Conservation (phyloP, 352 stramenopile species). For the Thalassiosira mediterranea region DNA sequence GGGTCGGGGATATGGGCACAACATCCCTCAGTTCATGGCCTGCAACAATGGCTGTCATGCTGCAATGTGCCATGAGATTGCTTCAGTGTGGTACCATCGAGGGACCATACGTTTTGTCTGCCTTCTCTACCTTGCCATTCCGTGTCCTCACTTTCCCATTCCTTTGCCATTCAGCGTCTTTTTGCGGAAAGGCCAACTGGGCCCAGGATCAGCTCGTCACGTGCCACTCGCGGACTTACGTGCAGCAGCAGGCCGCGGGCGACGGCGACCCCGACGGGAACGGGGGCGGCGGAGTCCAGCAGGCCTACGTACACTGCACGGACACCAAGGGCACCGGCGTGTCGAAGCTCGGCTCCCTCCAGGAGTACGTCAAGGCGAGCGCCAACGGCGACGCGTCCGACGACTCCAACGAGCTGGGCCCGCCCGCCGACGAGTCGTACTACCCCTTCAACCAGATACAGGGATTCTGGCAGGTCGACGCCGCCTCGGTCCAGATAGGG, state of each 20-base stretch:
- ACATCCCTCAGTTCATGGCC: no score
- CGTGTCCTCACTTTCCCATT: background rate
- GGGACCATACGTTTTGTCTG: no score
- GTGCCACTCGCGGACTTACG: slow-evolving; percentile 55
- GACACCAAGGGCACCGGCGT: slow-evolving; percentile 34
- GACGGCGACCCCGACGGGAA: slow-evolving; percentile 16
- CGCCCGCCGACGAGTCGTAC: slow-evolving; percentile 44
- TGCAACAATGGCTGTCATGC: no score
- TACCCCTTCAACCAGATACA: slow-evolving; percentile 79
- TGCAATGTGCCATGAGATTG: no score
- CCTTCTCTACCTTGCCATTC: no score
- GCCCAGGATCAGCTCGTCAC: slow-evolving; percentile 62
- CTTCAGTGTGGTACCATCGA: no score
- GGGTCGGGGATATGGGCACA: no score
- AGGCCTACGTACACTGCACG: slow-evolving; percentile 44
- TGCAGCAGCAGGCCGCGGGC: slow-evolving; percentile 19
- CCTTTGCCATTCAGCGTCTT: slow-evolving; percentile 27
- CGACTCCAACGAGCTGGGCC: slow-evolving; percentile 50
- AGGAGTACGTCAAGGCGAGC: slow-evolving; percentile 59
- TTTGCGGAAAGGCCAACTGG: slow-evolving; percentile 76
- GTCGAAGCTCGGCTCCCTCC: slow-evolving; percentile 38
- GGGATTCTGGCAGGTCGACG: slow-evolving; percentile 74
- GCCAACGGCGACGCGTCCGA: slow-evolving; percentile 72
- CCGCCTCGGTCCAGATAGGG: slow-evolving; percentile 51
- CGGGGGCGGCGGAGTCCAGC: background rate